Conservation (phyloP, 1,284 basidiomycete genomes). For the Gymnopus androsaceus region DNA sequence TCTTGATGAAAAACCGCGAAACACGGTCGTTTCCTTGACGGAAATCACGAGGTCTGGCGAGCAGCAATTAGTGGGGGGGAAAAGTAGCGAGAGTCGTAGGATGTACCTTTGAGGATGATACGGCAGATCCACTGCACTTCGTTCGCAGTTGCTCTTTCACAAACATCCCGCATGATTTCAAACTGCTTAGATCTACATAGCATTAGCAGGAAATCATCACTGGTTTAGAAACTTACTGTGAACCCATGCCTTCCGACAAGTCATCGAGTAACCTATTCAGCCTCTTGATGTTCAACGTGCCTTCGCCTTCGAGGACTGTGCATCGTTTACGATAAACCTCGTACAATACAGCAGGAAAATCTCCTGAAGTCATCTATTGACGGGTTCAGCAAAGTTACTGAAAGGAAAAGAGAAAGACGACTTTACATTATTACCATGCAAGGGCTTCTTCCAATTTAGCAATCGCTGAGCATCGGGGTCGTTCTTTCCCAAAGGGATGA, state of each 20-base stretch:
- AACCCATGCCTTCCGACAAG: constrained; percentile 66
- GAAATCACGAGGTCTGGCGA: constrained; percentile 72
- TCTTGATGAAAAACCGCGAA: constrained; percentile 89
- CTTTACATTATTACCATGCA: constrained; percentile 43
- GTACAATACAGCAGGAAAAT: constrained; percentile 84
- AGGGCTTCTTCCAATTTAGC: constrained; percentile 90
- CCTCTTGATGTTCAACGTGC: constrained; percentile 75
- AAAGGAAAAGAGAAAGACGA: constrained; percentile 5
- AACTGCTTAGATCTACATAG: constrained; percentile 70
- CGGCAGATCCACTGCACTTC: constrained; percentile 92
- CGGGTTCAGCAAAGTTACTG: constrained; percentile 1
- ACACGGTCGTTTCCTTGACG: constrained; percentile 86
- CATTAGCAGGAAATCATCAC: not conserved
- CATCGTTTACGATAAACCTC: constrained; percentile 85
- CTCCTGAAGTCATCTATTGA: constrained; percentile 69
- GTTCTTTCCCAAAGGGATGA: constrained; percentile 78
- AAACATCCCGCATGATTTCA: constrained; percentile 73
- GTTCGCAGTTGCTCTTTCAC: constrained; percentile 75
- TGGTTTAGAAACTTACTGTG: constrained; percentile 49
- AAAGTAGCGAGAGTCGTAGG: not conserved
- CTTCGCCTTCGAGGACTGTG: constrained; percentile 78
- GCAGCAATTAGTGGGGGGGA: not conserved
- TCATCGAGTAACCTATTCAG: constrained; percentile 81
- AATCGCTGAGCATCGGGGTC: constrained; percentile 80
- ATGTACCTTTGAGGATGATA: constrained; percentile 86